Evolutionary conservation across 164 flowering plant genomes (phyloP).

Genomic region (Santalum album): DNA sequence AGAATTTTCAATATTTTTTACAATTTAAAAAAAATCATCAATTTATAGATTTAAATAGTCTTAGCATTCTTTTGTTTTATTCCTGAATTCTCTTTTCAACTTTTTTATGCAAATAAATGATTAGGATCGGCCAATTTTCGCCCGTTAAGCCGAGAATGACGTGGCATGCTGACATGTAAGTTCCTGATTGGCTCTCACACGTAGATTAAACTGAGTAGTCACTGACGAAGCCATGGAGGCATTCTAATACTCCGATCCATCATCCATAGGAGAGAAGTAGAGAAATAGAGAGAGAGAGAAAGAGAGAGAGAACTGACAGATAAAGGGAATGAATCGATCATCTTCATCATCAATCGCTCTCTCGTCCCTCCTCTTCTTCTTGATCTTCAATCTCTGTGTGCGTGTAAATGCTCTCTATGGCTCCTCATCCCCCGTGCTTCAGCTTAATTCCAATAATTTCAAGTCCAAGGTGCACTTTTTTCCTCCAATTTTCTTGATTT

Average conservation of each 20-base stretch:
- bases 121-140: no score
- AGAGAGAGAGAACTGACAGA: neutral
- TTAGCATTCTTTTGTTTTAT: no score
- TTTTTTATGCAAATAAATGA: no score
- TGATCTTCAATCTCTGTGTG: constrained; percentile 10
- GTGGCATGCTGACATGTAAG: neutral
- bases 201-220: neutral
- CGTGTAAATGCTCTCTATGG: constrained; percentile 51
- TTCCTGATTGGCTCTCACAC: neutral
- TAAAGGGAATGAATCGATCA: constrained; percentile 15
- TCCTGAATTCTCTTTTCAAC: no score
- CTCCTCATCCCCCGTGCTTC: constrained; percentile 79
- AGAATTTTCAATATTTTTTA: no score
- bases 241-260: neutral
- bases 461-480: constrained; percentile 68
- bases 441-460: constrained; percentile 76
- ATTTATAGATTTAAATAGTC: no score
- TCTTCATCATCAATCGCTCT: constrained; percentile 5
- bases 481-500: neutral
- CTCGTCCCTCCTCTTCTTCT: constrained; percentile 2
- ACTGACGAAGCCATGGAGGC: no score
- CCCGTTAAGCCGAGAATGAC: no score
- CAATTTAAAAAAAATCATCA: no score
- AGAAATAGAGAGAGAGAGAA: neutral
- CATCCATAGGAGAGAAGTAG: neutral